phyloP scores from a whole-genome alignment of 2,329 filamentous ascomycete species.

The Ophiocordyceps sinensis region DNA sequence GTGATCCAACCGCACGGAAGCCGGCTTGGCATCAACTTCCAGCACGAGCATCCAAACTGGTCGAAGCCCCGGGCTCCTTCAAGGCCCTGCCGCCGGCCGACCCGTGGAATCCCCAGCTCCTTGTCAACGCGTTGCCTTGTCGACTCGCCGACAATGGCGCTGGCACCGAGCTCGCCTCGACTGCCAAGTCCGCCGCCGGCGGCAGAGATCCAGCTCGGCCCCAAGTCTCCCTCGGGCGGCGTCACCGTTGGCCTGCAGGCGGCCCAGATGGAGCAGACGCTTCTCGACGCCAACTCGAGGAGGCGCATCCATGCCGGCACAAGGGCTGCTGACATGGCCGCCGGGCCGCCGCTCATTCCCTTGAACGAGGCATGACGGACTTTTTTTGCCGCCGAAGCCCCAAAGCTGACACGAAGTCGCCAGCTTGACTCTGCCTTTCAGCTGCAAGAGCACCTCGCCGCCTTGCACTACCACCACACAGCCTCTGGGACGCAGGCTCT shows the following conservation, averaged over 20 bases:
- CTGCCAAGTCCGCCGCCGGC: constrained; percentile 90
- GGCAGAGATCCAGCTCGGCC: constrained; percentile 82
- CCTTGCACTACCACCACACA: constrained; percentile 73
- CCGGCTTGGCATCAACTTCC: no score
- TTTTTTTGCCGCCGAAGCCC: not conserved
- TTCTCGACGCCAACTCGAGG: constrained; percentile 58
- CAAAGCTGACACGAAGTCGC: constrained; percentile 5
- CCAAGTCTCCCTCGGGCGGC: constrained; percentile 57
- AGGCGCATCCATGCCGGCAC: constrained; percentile 86
- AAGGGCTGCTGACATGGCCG: constrained; percentile 81
- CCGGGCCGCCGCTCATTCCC: constrained; percentile 77
- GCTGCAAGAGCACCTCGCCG: constrained; percentile 90
- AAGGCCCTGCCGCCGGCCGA: not conserved
- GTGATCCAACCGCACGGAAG: no score
- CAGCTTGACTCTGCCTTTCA: constrained; percentile 96
- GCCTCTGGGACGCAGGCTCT: constrained; percentile 54
- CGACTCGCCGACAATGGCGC: constrained; percentile 28
- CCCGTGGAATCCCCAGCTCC: no score
- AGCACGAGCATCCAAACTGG: no score
- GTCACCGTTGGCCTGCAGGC: constrained; percentile 36
- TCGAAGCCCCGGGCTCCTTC: no score
- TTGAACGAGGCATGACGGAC: constrained; percentile 56
- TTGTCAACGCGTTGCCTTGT: not conserved
- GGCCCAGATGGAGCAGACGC: constrained; percentile 47
- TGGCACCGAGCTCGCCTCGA: constrained; percentile 69